Percentiles rank a stretch among this genome's conserved stretches.
Evolutionary conservation across 106 monocot genomes (phyloP).

Genomic region (Acorus calamus): DNA sequence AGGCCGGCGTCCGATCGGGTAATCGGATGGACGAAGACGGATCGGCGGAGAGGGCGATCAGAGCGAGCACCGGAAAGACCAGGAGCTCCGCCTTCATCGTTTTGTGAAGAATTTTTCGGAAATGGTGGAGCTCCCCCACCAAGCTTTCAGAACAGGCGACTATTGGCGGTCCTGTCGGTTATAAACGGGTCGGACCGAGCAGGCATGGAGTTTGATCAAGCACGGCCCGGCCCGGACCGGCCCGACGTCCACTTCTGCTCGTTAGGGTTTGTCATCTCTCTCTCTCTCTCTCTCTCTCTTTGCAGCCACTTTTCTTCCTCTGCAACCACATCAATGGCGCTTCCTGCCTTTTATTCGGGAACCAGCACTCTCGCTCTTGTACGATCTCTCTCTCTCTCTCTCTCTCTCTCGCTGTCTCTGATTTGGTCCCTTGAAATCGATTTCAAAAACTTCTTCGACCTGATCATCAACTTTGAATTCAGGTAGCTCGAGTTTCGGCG

Average conservation of each 20-base stretch:
- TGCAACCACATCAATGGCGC: conserved; percentile 22
- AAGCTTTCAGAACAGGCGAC: no score
- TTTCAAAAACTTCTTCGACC: not conserved
- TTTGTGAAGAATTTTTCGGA: no score
- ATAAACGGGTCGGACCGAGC: no score
- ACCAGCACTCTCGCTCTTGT: conserved; percentile 54
- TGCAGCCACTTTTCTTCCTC: no score
- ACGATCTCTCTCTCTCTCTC: not conserved
- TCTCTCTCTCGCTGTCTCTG: not conserved
- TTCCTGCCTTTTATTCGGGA: conserved; percentile 55
- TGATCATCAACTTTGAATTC: not conserved
- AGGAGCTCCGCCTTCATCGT: not conserved
- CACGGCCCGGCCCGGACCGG: no score
- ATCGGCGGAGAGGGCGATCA: conserved; percentile 8
- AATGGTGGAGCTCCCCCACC: not conserved
- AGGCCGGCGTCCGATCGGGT: conserved; percentile 7
- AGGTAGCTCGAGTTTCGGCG: conserved; percentile 60
- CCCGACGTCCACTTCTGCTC: no score
- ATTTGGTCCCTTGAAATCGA: not conserved
- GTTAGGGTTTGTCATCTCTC: no score
- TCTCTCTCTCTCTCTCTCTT: no score
- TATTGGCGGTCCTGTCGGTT: no score
- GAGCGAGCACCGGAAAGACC: conserved; percentile 9
- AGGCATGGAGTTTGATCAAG: no score
- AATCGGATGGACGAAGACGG: conserved; percentile 8